Evolutionary conservation across 192 early-diverging fungal genomes (phyloP).

Genomic region (Mortierella alpina): DNA sequence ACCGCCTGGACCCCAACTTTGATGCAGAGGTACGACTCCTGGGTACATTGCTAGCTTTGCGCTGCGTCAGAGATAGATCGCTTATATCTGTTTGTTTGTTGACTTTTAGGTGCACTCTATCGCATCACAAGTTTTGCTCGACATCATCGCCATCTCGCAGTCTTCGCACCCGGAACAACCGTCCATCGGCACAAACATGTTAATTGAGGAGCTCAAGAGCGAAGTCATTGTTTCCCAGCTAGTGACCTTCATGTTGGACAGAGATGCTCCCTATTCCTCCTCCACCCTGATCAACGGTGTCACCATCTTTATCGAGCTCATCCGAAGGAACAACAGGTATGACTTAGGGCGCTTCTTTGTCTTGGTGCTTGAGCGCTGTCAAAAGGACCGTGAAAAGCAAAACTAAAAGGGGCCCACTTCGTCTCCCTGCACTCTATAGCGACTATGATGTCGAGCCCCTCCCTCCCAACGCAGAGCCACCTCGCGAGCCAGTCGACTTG

Average conservation of each 20-base stretch:
- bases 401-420: too few relatives aligned
- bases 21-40: slow-evolving; percentile 75
- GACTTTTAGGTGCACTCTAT: slow-evolving; percentile 75
- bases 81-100: background rate
- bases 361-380: background rate
- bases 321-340: slow-evolving; percentile 94
- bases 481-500: slow-evolving; percentile 72
- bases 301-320: slow-evolving; percentile 98
- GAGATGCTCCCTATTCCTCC: slow-evolving; percentile 78
- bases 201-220: slow-evolving; percentile 78
- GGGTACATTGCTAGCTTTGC: background rate
- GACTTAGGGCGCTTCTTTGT: background rate
- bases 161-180: slow-evolving; percentile 74
- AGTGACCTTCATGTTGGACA: slow-evolving; percentile 89
- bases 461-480: slow-evolving; percentile 40
- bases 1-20: slow-evolving; percentile 79
- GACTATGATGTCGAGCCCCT: slow-evolving; percentile 56
- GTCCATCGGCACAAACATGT: slow-evolving; percentile 72
- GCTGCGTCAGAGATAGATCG: background rate
- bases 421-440: slow-evolving; percentile 13
- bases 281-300: slow-evolving; percentile 96
- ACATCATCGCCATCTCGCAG: slow-evolving; percentile 86
- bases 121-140: slow-evolving; percentile 82
- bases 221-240: slow-evolving; percentile 80
- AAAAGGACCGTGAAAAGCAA: too few relatives aligned